Evolutionary conservation across 2,329 filamentous ascomycete species (phyloP).

Genomic region (Colletotrichum musae): DNA sequence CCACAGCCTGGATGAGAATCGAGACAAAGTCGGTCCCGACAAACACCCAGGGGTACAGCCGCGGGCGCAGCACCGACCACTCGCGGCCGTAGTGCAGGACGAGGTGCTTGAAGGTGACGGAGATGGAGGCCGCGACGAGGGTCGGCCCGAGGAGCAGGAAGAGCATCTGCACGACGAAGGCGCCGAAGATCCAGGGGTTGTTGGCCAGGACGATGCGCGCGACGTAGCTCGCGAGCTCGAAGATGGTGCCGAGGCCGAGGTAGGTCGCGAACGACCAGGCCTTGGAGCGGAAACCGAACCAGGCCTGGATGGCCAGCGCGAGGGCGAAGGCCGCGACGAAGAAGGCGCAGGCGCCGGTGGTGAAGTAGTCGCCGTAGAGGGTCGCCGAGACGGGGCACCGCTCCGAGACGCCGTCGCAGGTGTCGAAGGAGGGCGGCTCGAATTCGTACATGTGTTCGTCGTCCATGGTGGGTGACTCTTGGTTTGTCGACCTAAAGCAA

Average conservation of each 20-base stretch:
- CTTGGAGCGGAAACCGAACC: too few species aligned
- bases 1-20: slow-evolving; percentile 44
- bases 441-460: neutral
- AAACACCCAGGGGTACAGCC: slow-evolving; percentile 64
- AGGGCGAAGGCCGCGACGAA: too few species aligned
- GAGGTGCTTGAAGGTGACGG: slow-evolving; percentile 62
- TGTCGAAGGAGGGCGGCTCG: neutral
- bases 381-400: neutral
- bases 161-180: slow-evolving; percentile 58
- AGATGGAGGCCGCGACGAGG: slow-evolving; percentile 61
- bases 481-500: neutral
- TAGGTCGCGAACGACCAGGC: too few species aligned
- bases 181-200: slow-evolving; percentile 57
- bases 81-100: slow-evolving; percentile 58
- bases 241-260: too few species aligned
- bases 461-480: neutral
- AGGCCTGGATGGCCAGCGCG: too few species aligned
- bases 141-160: slow-evolving; percentile 58
- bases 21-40: slow-evolving; percentile 63
- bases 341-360: too few species aligned
- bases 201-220: slow-evolving; percentile 19
- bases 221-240: neutral
- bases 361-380: too few species aligned
- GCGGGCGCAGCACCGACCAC: slow-evolving; percentile 56
- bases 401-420: neutral